Conservation (phyloP, 148 eudicot species). For the Camellia granthamiana region DNA sequence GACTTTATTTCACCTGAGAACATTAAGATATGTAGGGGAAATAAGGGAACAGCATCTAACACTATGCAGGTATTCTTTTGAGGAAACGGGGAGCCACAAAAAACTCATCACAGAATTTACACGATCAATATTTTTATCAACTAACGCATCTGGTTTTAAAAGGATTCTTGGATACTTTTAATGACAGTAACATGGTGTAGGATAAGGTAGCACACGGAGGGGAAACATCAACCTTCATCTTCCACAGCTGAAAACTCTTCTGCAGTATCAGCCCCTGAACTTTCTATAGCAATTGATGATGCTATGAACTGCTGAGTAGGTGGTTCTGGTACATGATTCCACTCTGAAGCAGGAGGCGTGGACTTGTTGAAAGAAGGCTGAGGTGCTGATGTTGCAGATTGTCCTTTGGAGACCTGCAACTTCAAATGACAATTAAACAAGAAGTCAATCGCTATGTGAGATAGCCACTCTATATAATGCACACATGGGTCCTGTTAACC, state of each 20-base stretch:
- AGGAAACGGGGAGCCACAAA: not conserved
- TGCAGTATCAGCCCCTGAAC: conserved; percentile 37
- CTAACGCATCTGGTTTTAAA: not conserved
- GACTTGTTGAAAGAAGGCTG: conserved; percentile 41
- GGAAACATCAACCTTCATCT: conserved; percentile 57
- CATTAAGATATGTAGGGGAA: conserved; percentile 14
- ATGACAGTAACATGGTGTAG: not conserved
- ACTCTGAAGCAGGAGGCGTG: conserved; percentile 50
- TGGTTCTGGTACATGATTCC: conserved; percentile 50
- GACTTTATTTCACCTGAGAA: conserved; percentile 75
- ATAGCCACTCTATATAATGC: too few species aligned
- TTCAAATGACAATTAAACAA: conserved; percentile 26
- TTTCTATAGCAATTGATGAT: conserved; percentile 45
- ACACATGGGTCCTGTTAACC: not conserved
- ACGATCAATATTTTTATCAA: not conserved
- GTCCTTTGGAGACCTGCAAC: conserved; percentile 79
- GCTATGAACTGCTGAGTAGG: conserved; percentile 48
- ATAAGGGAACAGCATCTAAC: conserved; percentile 7
- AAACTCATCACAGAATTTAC: not conserved
- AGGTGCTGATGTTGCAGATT: conserved; percentile 40
- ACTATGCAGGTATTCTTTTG: not conserved
- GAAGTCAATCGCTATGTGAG: conserved; percentile 14
- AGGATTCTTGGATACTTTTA: not conserved
- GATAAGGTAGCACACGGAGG: not conserved
- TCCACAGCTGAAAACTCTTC: conserved; percentile 53